phyloP scores from a whole-genome alignment of 768 basidiomycete genomes.

The Cystofilobasidium bisporidii region DNA sequence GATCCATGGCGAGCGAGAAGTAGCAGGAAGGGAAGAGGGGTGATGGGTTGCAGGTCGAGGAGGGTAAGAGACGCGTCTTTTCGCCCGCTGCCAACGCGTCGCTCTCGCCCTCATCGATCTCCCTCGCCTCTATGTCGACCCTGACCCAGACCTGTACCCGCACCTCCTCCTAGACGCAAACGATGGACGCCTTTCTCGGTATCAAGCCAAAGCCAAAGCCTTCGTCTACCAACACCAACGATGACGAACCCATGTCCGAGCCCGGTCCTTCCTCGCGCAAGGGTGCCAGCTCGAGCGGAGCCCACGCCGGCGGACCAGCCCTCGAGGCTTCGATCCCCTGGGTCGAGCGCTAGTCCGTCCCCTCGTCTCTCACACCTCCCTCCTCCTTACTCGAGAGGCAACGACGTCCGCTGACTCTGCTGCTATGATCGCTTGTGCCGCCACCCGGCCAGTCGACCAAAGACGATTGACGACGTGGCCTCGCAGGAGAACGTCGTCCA shows the following conservation, averaged over 20 bases:
- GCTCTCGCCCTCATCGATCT: too few relatives aligned
- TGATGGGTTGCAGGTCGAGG: background rate
- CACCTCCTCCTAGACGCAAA: background rate
- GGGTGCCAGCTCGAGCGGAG: background rate
- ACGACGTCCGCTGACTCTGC: background rate
- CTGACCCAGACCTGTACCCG: background rate
- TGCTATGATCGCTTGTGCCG: background rate
- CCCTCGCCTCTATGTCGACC: too few relatives aligned
- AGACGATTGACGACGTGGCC: slow-evolving; percentile 94
- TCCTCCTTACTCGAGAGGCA: too few relatives aligned
- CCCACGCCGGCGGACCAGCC: background rate
- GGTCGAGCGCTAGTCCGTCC: slow-evolving; percentile 93
- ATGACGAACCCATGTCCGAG: too few relatives aligned
- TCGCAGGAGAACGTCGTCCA: slow-evolving; percentile 94
- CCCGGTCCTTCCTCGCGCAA: background rate
- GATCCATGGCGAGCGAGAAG: slow-evolving; percentile 40
- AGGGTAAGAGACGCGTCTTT: background rate
- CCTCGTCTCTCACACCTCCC: background rate
- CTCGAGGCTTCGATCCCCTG: slow-evolving; percentile 46
- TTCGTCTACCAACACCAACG: too few relatives aligned
- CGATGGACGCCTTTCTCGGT: background rate
- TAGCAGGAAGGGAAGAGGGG: background rate
- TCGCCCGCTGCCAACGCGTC: too few relatives aligned
- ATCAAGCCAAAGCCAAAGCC: background rate
- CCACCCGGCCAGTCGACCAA: slow-evolving; percentile 62